Base-by-base conservation (phyloP, 305 asterid species). In the Lippia alba region DNA sequence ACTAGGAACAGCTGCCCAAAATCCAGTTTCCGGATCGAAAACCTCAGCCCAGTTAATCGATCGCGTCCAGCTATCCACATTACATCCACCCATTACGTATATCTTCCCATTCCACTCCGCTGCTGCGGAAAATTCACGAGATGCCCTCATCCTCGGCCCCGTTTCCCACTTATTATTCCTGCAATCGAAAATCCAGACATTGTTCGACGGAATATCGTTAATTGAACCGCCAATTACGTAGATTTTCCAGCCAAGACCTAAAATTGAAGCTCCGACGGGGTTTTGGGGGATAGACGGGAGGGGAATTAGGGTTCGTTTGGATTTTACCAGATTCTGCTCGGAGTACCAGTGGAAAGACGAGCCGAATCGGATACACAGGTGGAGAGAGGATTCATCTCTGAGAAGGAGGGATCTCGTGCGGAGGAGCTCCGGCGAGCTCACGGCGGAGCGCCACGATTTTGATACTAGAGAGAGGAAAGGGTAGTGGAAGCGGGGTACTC, bases 41-140 rank as follows among this genome's bases (percentile, higher is more conserved):
- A 74, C 87, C 85, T 91, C 96, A 0, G 97, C 97, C 97, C 98
- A 93, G 48, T 89, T 84, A 49, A 69, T 79, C 10, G 96, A 89
- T 50, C 92, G 79, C 5, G 94, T 51, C 96, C 93, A 89, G 55
- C 81, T 91, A 75, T 91, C 96, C n/a, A 91, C 85, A 14, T 84
- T 83, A 64, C 98, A 91, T 8, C 98, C 98, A 17, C 97, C 98
- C 67, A 93, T 72, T 4, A 91, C 96, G 64, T 80, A 89, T 24
- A 91, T 83, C 78, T 69, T 91, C 46, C 92, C 96, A 5, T 66
- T 70, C 62, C 80, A 81, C 20, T 71, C 91, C 69, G 83, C 96
- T n/a, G 97, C 89, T 0, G 92, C 98, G 0, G 94, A 82, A 15
- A 93, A 93, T 73, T 93, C 98, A 39, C 98, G 76, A 44, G 86